Evolutionary conservation across 805 yeast genomes (phyloP).

Genomic region (Jamesozyma piceae): DNA sequence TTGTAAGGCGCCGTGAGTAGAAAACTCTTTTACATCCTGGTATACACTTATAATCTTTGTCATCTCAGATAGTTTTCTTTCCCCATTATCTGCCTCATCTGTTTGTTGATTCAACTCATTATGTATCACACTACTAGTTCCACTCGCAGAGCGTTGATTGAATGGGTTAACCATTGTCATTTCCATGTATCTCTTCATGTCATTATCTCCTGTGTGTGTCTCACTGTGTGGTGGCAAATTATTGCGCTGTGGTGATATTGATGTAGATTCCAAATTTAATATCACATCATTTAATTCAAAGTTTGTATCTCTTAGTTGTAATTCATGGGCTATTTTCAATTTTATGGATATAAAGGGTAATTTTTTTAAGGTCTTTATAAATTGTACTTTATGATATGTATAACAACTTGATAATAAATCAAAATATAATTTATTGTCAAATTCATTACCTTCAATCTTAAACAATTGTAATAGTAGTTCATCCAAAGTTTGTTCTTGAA

Average conservation of each 20-base stretch:
- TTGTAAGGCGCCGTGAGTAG: background rate
- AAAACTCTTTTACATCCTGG: slow-evolving; percentile 9
- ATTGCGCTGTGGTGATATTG: background rate
- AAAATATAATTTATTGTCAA: slow-evolving; percentile 19
- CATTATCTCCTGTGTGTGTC: slow-evolving; percentile 11
- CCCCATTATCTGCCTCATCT: background rate
- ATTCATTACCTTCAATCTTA: slow-evolving; percentile 25
- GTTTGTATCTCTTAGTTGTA: slow-evolving; percentile 16
- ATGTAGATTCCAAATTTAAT: background rate
- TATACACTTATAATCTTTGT: slow-evolving; percentile 28
- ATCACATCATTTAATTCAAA: slow-evolving; percentile 9
- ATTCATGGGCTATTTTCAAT: slow-evolving; percentile 22
- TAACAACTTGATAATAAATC: slow-evolving; percentile 15
- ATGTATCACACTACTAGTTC: slow-evolving; percentile 19
- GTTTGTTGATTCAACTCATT: slow-evolving; percentile 5
- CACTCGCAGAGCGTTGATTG: slow-evolving; percentile 11
- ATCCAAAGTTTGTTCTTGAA: background rate
- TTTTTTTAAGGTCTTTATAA: slow-evolving; percentile 10
- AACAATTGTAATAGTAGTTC: slow-evolving; percentile 9
- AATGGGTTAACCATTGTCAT: slow-evolving; percentile 31
- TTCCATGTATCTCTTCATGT: slow-evolving; percentile 21
- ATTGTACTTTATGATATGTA: slow-evolving; percentile 5
- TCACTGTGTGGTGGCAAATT: background rate
- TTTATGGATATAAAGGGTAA: slow-evolving; percentile 19
- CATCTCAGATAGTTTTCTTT: slow-evolving; percentile 21